Base-by-base conservation (phyloP, 2,329 filamentous ascomycete genomes). In the Colletotrichum eremochloae region DNA sequence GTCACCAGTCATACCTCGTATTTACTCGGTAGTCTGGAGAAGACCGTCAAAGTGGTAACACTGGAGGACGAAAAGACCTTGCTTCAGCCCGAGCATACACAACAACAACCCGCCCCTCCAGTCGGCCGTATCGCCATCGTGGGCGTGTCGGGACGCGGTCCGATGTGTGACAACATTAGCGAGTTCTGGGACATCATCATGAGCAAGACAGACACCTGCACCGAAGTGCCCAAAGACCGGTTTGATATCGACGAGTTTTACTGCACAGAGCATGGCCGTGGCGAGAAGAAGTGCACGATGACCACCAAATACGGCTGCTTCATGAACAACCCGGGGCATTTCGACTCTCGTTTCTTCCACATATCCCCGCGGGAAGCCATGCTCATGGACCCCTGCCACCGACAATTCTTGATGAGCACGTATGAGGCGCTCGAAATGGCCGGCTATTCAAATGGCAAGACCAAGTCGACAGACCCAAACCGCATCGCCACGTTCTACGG, bases 261-360 rank as follows among this genome's bases (percentile, higher is more conserved):
- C 15, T 4, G 15, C 7, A 6, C 29, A 7, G 14, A 53, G 15
- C 29, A 9, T 29, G 29, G 29, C 8, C 14, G 7, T 18, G 50
- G 24, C 3, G 48, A 52, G 20, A 48, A 12, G n/a, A 24, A 5
- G 48, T 46, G 18, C 18, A 46, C 44, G 1, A 46, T n/a, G 44
- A n/a, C 20, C 18, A n/a, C 44, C 18, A 46, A 7, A n/a, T n/a
- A 46, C 36, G 53, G 53, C 18, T 57, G 53, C 63, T 76, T 79
- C 24, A 67, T 78, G 29, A 46, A 75, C 5, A 71, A 75, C 14
- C 61, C 63, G 11, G 75, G 76, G 38, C 64, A 68, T 2, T 83
- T 83, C 60, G 83, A 85, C 72, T 75, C 81, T 36, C 70, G 75
- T 2, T 85, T 85, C 76, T 85, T 85, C 77, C 77, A 78, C 36